phyloP scores from a whole-genome alignment of 192 early-diverging fungal species.

The Backusella westeae region DNA sequence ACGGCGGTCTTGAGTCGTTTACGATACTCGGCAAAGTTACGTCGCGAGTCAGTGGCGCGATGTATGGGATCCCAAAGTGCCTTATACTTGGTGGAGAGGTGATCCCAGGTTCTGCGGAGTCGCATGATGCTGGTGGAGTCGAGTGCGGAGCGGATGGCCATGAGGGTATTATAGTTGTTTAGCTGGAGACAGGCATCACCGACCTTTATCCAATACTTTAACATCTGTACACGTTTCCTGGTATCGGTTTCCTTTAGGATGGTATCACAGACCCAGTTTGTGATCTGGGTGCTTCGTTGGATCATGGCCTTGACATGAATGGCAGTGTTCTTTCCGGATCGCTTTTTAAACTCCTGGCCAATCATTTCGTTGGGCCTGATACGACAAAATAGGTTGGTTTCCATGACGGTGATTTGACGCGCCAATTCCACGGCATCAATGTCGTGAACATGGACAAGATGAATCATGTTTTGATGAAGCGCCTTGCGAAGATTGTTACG shows the following conservation, averaged over 20 bases:
- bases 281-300: slow-evolving; percentile 37
- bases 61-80: slow-evolving; percentile 60
- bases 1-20: slow-evolving; percentile 44
- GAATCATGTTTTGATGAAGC: neutral
- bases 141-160: slow-evolving; percentile 78
- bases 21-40: slow-evolving; percentile 63
- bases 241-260: slow-evolving; percentile 73
- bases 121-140: slow-evolving; percentile 70
- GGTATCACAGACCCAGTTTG: slow-evolving; percentile 74
- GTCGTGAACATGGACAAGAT: slow-evolving; percentile 23
- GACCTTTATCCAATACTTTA: slow-evolving; percentile 83
- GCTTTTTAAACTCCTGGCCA: slow-evolving; percentile 26
- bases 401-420: slow-evolving; percentile 73
- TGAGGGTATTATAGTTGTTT: slow-evolving; percentile 71
- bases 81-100: slow-evolving; percentile 55
- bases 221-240: slow-evolving; percentile 59
- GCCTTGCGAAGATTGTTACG: slow-evolving; percentile 8
- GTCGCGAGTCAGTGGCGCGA: slow-evolving; percentile 55
- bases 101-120: slow-evolving; percentile 67
- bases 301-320: slow-evolving; percentile 43
- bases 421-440: slow-evolving; percentile 66
- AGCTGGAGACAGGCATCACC: slow-evolving; percentile 54
- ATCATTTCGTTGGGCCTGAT: slow-evolving; percentile 66
- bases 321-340: slow-evolving; percentile 23
- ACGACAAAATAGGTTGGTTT: slow-evolving; percentile 64